These are phyloP conservation scores for Pichia heedii DNA, from an alignment of 805 yeast species.

Conservation along the genomic window DNA sequence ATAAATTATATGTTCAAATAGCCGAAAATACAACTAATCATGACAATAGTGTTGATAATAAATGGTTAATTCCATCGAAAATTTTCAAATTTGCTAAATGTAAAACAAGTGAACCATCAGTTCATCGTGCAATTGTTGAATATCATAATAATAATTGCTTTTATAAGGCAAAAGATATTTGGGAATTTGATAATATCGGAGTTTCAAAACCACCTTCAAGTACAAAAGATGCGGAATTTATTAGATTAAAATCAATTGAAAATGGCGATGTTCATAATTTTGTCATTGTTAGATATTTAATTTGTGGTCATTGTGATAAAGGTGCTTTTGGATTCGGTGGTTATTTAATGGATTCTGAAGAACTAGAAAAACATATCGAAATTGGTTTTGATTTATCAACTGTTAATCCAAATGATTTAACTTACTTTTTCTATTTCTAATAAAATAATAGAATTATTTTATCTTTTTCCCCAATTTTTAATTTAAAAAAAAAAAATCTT, in stretches of 20 bases:
- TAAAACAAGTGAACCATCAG: conserved; percentile 2
- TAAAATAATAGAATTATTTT: too few species aligned
- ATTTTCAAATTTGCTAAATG: conserved; percentile 5
- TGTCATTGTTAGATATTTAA: conserved; percentile 42
- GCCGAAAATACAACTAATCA: not conserved
- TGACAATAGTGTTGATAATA: not conserved
- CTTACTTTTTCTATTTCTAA: conserved; percentile 10
- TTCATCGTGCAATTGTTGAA: not conserved
- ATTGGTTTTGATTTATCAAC: conserved; percentile 2
- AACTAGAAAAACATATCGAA: conserved; percentile 6
- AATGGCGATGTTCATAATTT: conserved; percentile 16
- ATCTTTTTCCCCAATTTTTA: too few species aligned
- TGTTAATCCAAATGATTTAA: conserved; percentile 12
- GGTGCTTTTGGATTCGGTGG: conserved; percentile 74
- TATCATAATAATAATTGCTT: conserved; percentile 14
- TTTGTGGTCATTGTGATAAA: conserved; percentile 69
- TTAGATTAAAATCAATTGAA: conserved; percentile 10
- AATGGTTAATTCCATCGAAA: conserved; percentile 2
- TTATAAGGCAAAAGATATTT: conserved; percentile 44
- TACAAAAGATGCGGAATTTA: conserved; percentile 1
- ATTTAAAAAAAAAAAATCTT: too few species aligned
- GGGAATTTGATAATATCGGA: conserved; percentile 77
- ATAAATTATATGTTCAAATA: not conserved
- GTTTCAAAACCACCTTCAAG: conserved; percentile 40
- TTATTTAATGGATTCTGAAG: conserved; percentile 18